These are phyloP conservation scores for Gilbertella persicaria DNA, from an alignment of 371 early-diverging fungal species.

Conservation along the genomic window DNA sequence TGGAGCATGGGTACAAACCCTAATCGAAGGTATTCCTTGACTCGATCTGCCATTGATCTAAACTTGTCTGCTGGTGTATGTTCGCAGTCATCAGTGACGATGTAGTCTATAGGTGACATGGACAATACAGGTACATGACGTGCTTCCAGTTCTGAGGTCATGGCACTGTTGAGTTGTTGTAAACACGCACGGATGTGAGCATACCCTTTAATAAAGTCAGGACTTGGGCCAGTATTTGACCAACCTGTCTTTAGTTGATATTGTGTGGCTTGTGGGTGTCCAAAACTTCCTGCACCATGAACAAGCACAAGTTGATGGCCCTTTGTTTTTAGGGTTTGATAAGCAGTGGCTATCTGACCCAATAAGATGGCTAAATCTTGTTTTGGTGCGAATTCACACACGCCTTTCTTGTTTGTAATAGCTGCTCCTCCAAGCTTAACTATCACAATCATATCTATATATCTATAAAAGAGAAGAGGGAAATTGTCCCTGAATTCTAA, in stretches of 20 bases:
- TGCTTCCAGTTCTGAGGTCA: slow-evolving; percentile 25
- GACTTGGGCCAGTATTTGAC: slow-evolving; percentile 5
- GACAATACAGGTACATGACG: slow-evolving; percentile 35
- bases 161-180: slow-evolving; percentile 22
- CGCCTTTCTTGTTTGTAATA: slow-evolving; percentile 41
- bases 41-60: slow-evolving; percentile 15
- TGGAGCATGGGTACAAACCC: slow-evolving; percentile 51
- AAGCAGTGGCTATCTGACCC: slow-evolving; percentile 31
- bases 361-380: slow-evolving; percentile 16
- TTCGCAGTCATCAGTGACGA: slow-evolving; percentile 30
- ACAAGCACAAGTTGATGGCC: slow-evolving; percentile 38
- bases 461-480: not conserved
- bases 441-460: slow-evolving; percentile 25
- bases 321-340: slow-evolving; percentile 11
- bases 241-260: slow-evolving; percentile 43
- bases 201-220: slow-evolving; percentile 27
- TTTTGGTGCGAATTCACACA: slow-evolving; percentile 29
- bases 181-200: slow-evolving; percentile 33
- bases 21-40: slow-evolving; percentile 23
- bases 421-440: slow-evolving; percentile 55
- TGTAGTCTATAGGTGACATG: slow-evolving; percentile 43
- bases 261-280: slow-evolving; percentile 48
- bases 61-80: slow-evolving; percentile 19
- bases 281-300: slow-evolving; percentile 56
- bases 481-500: not conserved